These are phyloP conservation scores for Hypericum androsaemum DNA, from an alignment of 345 rosid species.

Conservation along the genomic window DNA sequence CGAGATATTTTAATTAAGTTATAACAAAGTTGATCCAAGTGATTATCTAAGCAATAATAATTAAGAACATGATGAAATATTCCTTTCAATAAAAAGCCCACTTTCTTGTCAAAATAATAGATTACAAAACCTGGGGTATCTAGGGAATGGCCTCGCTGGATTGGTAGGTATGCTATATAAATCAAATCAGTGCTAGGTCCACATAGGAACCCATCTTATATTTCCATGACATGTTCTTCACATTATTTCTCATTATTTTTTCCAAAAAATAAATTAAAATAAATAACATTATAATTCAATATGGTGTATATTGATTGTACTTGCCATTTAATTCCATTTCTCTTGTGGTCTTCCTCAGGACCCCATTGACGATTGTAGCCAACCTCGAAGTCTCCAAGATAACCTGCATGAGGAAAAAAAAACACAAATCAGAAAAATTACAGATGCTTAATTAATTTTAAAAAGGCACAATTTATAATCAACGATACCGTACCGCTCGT, in stretches of 20 bases:
- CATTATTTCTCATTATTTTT: neutral
- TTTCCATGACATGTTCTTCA: slow-evolving; percentile 12
- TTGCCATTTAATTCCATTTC: slow-evolving; percentile 77
- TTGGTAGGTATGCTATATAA: slow-evolving; percentile 48
- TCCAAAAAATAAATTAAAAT: neutral
- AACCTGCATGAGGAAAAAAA: slow-evolving; percentile 32
- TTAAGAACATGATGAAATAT: neutral
- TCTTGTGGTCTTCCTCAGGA: slow-evolving; percentile 60
- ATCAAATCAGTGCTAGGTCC: slow-evolving; percentile 50
- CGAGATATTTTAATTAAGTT: neutral
- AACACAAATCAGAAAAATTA: slow-evolving; percentile 4
- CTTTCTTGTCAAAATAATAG: slow-evolving; percentile 29
- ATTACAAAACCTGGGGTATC: slow-evolving; percentile 28
- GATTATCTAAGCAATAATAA: too few relatives aligned
- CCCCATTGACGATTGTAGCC: slow-evolving; percentile 77
- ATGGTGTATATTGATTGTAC: too few relatives aligned
- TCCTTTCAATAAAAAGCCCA: slow-evolving; percentile 13
- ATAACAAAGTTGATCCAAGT: too few relatives aligned
- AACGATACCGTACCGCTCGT: slow-evolving; percentile 35
- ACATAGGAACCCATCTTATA: slow-evolving; percentile 23
- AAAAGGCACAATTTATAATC: neutral
- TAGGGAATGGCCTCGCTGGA: slow-evolving; percentile 47
- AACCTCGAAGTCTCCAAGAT: slow-evolving; percentile 74
- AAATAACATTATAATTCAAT: neutral
- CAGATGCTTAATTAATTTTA: neutral